Evolutionary conservation across 2,329 filamentous ascomycete genomes (phyloP).

Genomic region (Tolypocladium sp.): DNA sequence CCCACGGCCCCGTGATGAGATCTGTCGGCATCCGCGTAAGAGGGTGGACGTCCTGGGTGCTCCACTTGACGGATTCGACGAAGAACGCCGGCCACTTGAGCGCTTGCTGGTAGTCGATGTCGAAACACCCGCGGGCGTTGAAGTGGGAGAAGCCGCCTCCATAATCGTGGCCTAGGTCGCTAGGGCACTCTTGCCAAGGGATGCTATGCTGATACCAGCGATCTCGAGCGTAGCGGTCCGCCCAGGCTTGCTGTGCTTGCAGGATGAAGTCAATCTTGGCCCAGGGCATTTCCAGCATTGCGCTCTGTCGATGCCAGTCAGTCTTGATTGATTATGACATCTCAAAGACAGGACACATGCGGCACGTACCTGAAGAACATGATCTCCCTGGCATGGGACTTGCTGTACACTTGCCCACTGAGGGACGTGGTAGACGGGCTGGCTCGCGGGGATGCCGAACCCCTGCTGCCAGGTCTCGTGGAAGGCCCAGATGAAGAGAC

Average conservation of each 20-base stretch:
- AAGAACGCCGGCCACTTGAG: constrained; percentile 13
- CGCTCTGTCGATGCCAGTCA: constrained; percentile 22
- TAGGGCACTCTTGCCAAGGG: constrained; percentile 6
- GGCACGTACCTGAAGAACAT: constrained; percentile 32
- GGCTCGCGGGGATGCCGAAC: constrained; percentile 19
- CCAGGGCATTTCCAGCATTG: constrained; percentile 35
- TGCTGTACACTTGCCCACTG: constrained; percentile 1
- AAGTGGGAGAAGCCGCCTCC: constrained; percentile 18
- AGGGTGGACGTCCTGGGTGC: constrained; percentile 27
- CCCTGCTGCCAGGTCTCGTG: constrained; percentile 28
- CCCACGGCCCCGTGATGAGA: constrained; percentile 33
- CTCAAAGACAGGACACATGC: background rate
- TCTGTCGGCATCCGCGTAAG: constrained; percentile 26
- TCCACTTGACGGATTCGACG: constrained; percentile 10
- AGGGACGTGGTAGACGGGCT: constrained; percentile 8
- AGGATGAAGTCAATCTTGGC: constrained; percentile 34
- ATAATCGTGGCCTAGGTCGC: constrained; percentile 9
- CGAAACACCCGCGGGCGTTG: constrained; percentile 24
- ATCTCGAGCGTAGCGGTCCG: constrained; percentile 24
- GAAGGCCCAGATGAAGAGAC: constrained; percentile 25
- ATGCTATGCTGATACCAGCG: constrained; percentile 24
- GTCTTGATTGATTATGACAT: background rate
- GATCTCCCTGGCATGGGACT: constrained; percentile 22
- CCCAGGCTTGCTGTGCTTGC: constrained; percentile 38
- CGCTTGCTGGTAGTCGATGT: constrained; percentile 23